phyloP scores from a whole-genome alignment of 2,329 filamentous ascomycete species.

The Periconia digitata region DNA sequence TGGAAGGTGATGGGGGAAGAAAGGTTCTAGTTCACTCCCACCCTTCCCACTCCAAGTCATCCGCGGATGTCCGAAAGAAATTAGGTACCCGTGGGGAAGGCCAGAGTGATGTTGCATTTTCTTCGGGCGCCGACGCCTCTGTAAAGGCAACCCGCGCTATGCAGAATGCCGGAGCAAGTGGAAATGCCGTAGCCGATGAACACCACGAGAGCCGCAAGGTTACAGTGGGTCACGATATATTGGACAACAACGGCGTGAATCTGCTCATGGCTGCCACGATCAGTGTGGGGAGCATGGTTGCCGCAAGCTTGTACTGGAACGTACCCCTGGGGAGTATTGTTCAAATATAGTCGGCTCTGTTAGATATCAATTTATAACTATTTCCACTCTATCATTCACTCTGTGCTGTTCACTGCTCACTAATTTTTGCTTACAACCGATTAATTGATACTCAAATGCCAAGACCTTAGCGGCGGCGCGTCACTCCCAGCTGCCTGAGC shows the following conservation, averaged over 20 bases:
- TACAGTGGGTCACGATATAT: slow-evolving; percentile 68
- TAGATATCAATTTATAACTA: neutral
- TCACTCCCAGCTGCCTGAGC: slow-evolving; percentile 36
- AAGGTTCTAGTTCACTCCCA: slow-evolving; percentile 50
- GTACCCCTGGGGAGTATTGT: slow-evolving; percentile 30
- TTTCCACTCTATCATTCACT: neutral
- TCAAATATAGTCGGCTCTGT: slow-evolving; percentile 9
- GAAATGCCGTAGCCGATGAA: slow-evolving; percentile 28
- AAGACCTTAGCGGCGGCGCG: slow-evolving; percentile 35
- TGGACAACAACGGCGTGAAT: slow-evolving; percentile 97
- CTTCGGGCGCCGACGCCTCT: slow-evolving; percentile 20
- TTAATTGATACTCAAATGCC: slow-evolving; percentile 13
- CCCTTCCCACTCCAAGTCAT: slow-evolving; percentile 32
- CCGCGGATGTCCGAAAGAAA: slow-evolving; percentile 37
- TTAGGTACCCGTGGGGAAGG: slow-evolving; percentile 47
- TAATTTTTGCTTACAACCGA: neutral
- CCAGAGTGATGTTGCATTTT: slow-evolving; percentile 40
- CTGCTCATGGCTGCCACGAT: slow-evolving; percentile 84
- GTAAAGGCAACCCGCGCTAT: slow-evolving; percentile 35
- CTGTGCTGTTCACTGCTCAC: neutral
- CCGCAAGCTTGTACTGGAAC: slow-evolving; percentile 33
- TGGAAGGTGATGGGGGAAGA: slow-evolving; percentile 79
- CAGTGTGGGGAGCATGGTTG: slow-evolving; percentile 75
- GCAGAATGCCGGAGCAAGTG: slow-evolving; percentile 29
- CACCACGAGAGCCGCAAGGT: slow-evolving; percentile 53